A percentile compares a stretch with the other conserved stretches of the same genome.
Conservation (phyloP, 2,329 filamentous ascomycete genomes). For the Scortechinia acanthostroma region DNA sequence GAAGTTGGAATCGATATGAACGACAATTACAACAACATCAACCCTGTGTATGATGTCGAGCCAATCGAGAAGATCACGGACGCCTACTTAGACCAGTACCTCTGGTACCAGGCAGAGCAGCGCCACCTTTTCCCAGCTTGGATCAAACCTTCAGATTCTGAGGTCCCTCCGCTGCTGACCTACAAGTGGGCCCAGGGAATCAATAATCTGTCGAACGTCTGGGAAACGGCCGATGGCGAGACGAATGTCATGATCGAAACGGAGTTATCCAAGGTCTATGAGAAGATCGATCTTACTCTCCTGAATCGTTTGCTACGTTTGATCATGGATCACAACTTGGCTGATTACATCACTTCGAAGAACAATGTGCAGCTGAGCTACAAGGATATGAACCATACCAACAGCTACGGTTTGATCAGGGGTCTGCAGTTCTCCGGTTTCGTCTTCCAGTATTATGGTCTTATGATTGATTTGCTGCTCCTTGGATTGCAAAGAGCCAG, state of each 20-base stretch:
- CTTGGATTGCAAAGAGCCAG: conserved; percentile 93
- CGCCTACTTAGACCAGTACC: conserved; percentile 93
- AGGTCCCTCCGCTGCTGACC: conserved; percentile 85
- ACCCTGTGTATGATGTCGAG: conserved; percentile 97
- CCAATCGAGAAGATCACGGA: conserved; percentile 99
- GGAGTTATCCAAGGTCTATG: conserved; percentile 96
- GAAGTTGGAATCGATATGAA: conserved; percentile 99
- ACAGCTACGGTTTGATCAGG: conserved; percentile 96
- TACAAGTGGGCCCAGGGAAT: conserved; percentile 99
- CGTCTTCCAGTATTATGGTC: conserved; percentile 96
- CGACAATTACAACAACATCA: conserved; percentile 98
- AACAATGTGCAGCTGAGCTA: conserved; percentile 99
- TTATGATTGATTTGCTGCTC: conserved; percentile 86
- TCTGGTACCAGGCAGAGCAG: conserved; percentile 98
- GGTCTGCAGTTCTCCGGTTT: conserved; percentile 97
- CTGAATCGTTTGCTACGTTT: conserved; percentile 85
- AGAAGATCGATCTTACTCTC: conserved; percentile 95
- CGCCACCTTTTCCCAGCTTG: conserved; percentile 93
- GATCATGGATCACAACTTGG: conserved; percentile 99
- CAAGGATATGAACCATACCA: conserved; percentile 99
- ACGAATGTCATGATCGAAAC: conserved; percentile 99
- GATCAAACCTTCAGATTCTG: conserved; percentile 98
- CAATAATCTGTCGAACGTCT: conserved; percentile 93
- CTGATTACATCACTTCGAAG: conserved; percentile 98
- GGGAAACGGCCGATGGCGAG: conserved; percentile 88